These are phyloP conservation scores for Fragilariopsis cylindrus DNA, from an alignment of 108 stramenopile genomes.

Conservation along the genomic window DNA sequence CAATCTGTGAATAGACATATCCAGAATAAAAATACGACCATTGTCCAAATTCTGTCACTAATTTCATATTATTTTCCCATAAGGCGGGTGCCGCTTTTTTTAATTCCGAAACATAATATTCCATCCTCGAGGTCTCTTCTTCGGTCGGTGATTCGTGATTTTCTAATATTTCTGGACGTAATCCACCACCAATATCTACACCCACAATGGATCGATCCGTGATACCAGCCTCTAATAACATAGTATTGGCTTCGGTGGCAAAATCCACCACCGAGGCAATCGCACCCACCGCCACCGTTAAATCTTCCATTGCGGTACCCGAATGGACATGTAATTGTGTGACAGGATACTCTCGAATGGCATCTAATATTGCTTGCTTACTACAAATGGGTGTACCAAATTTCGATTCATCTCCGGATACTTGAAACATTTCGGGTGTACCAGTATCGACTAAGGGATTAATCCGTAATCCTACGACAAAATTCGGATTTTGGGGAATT, in stretches of 20 bases:
- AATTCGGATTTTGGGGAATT: slow-evolving; percentile 2
- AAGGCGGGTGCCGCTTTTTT: slow-evolving; percentile 4
- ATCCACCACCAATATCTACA: slow-evolving; percentile 10
- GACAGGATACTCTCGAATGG: slow-evolving; percentile 8
- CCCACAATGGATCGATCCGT: slow-evolving; percentile 10
- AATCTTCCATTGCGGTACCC: slow-evolving; percentile 9
- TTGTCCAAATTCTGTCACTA: slow-evolving; percentile 13
- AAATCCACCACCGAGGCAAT: slow-evolving; percentile 4
- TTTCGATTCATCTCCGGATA: not conserved
- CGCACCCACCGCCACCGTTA: slow-evolving; percentile 11
- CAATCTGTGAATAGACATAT: slow-evolving; percentile 9
- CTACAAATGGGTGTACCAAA: slow-evolving; percentile 11
- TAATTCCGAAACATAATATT: slow-evolving; percentile 7
- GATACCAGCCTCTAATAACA: slow-evolving; percentile 1
- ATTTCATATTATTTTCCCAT: not conserved
- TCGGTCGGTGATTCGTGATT: not conserved
- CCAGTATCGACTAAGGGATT: slow-evolving; percentile 10
- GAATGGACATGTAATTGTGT: slow-evolving; percentile 11
- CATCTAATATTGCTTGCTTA: slow-evolving; percentile 6
- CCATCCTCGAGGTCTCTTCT: not conserved
- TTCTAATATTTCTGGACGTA: slow-evolving; percentile 6
- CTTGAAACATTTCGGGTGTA: slow-evolving; percentile 13
- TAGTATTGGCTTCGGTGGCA: not conserved
- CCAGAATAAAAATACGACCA: slow-evolving; percentile 8
- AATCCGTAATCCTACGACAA: not conserved